These are phyloP conservation scores for Lenzites betulinus DNA, from an alignment of 768 basidiomycete species.

Conservation along the genomic window DNA sequence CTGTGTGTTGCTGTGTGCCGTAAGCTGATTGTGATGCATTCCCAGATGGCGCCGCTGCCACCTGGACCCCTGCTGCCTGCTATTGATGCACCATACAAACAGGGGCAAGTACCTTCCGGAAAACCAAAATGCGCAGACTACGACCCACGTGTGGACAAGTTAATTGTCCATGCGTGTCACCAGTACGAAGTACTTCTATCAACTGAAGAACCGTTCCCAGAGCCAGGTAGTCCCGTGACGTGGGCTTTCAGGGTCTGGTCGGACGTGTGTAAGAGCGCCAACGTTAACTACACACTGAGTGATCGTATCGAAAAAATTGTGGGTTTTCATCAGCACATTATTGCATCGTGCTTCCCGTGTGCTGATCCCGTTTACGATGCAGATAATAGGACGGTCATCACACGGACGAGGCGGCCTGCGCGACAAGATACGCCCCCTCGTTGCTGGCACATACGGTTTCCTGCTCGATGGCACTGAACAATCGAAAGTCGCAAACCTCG, in stretches of 20 bases:
- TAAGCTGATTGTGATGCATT: too few species aligned
- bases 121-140: slow-evolving; percentile 4
- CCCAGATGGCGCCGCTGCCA: too few species aligned
- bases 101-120: neutral
- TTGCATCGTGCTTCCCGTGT: too few species aligned
- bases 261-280: neutral
- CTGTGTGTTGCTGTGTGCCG: too few species aligned
- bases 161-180: slow-evolving; percentile 2
- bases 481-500: neutral
- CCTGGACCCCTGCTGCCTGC: too few species aligned
- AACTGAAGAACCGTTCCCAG: neutral
- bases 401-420: neutral
- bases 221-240: neutral
- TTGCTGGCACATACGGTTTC: neutral
- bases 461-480: neutral
- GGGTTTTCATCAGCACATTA: too few species aligned
- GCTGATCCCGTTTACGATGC: neutral
- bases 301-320: neutral
- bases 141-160: neutral
- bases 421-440: neutral
- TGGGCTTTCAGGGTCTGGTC: slow-evolving; percentile 3
- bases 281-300: neutral
- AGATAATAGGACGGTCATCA: neutral
- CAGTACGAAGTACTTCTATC: neutral
- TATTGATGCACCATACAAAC: neutral